Conservation (phyloP, 2,329 filamentous ascomycete species). For the Aciculosporium take region DNA sequence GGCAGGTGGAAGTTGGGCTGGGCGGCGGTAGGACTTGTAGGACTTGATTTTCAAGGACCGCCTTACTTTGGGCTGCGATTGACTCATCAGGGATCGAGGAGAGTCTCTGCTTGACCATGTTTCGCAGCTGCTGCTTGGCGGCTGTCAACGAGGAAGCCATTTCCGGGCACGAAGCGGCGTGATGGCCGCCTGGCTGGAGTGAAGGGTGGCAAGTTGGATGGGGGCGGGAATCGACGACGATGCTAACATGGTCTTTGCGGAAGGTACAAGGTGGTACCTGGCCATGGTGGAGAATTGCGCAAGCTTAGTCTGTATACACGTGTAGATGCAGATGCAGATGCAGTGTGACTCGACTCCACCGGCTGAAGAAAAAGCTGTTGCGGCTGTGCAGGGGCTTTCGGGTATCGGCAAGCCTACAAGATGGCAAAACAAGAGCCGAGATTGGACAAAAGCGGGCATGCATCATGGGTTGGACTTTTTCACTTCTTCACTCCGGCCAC, state of each 20-base stretch:
- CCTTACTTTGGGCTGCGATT: conserved; percentile 56
- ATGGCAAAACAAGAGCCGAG: not conserved
- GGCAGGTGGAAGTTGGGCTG: not conserved
- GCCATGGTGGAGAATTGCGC: too few species aligned
- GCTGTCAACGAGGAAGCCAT: conserved; percentile 15
- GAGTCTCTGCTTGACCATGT: conserved; percentile 53
- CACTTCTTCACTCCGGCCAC: too few species aligned
- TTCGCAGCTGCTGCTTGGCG: conserved; percentile 65
- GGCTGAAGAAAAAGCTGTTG: not conserved
- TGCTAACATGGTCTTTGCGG: too few species aligned
- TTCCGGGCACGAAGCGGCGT: not conserved
- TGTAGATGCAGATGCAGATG: not conserved
- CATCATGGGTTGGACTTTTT: too few species aligned
- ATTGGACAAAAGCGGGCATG: too few species aligned
- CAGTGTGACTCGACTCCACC: not conserved
- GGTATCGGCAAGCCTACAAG: not conserved
- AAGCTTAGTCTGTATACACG: too few species aligned
- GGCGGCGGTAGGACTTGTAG: too few species aligned
- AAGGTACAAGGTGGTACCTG: too few species aligned
- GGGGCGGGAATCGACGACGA: too few species aligned
- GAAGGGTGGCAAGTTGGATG: not conserved
- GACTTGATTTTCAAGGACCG: too few species aligned
- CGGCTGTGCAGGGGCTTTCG: not conserved
- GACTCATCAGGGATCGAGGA: conserved; percentile 46
- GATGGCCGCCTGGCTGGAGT: not conserved